Base-by-base conservation (phyloP, 768 basidiomycete genomes). In the Pisolithus sp. region DNA sequence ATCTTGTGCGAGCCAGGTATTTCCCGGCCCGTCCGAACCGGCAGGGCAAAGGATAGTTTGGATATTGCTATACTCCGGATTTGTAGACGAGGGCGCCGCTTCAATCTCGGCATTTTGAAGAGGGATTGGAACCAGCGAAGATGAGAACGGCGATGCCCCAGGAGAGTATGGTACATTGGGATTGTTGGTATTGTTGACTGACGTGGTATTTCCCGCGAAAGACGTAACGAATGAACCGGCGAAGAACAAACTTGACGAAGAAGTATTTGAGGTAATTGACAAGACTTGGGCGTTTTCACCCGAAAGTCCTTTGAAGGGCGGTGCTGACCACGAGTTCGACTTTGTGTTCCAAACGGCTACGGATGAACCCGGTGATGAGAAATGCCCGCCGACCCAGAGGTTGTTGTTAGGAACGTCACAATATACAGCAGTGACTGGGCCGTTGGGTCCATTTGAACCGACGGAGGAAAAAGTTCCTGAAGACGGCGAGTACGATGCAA, bases 1-100 rank as follows among this genome's bases (percentile, higher is more conserved):
- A 62, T 91, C 85, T 45, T 79, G 74, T 34, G 83, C 87, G 48
- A 95, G 80, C 95, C 95, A 99, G 1, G 84, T 82, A 60, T 85
- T 81, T 30, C 85, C 85, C 26, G 87, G 77, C 1, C 89, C 86
- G 62, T 88, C 92, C 5, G 75, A 63, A n/a, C 83, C 86, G n/a
- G 80, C 64, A 2, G 96, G 94, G 67, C 96, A 99, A 39, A 97
- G 79, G 55, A 93, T 80, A 60, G 76, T 80, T 46, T 74, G 63
- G 49, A 92, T 80, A 52, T 86, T 73, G 59, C 70, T 75, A 63
- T 87, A 90, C 12, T 79, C 74, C 0, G 78, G 38, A 48, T 83
- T 71, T 4, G 75, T 65, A 4, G 89, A 78, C 0, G 85, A 83
- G 17, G 88, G 85, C 2, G 79, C 80, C 17, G 78, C 83, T 58